A percentile compares a stretch with the other conserved stretches of the same genome.
These are phyloP conservation scores for Rhynchospora pubera DNA, from an alignment of 176 grass and related monocot species.

Conservation along the genomic window DNA sequence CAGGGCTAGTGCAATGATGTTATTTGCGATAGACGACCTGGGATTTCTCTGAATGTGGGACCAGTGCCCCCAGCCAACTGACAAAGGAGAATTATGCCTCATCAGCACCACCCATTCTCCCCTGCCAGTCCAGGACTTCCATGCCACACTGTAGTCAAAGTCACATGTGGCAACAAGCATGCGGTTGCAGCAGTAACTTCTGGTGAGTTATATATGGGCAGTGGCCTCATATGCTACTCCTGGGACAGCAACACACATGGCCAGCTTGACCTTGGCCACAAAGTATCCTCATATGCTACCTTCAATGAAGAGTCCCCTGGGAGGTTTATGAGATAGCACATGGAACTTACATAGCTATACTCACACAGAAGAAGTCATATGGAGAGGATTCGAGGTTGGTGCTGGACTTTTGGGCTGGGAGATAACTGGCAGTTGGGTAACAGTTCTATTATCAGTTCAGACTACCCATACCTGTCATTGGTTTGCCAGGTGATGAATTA, in stretches of 20 bases:
- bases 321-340: constrained; percentile 93
- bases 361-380: constrained; percentile 79
- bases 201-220: constrained; percentile 61
- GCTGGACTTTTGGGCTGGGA: constrained; percentile 89
- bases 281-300: constrained; percentile 45
- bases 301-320: constrained; percentile 72
- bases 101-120: constrained; percentile 41
- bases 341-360: constrained; percentile 63
- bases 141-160: constrained; percentile 75
- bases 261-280: constrained; percentile 83
- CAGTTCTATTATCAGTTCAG: constrained; percentile 53
- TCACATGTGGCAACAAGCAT: constrained; percentile 91
- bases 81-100: constrained; percentile 53
- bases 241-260: constrained; percentile 92
- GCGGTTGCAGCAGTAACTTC: constrained; percentile 71
- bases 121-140: constrained; percentile 81
- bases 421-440: constrained; percentile 94
- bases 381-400: constrained; percentile 68
- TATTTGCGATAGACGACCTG: constrained; percentile 86
- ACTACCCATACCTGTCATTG: constrained; percentile 63
- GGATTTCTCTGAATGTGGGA: constrained; percentile 94
- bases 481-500: constrained; percentile 55
- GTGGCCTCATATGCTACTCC: constrained; percentile 63
- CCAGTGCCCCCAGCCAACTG: constrained; percentile 57
- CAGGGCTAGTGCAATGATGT: constrained; percentile 97